Evolutionary conservation across 352 stramenopile genomes (phyloP).

Genomic region (Phytophthora idaei): DNA sequence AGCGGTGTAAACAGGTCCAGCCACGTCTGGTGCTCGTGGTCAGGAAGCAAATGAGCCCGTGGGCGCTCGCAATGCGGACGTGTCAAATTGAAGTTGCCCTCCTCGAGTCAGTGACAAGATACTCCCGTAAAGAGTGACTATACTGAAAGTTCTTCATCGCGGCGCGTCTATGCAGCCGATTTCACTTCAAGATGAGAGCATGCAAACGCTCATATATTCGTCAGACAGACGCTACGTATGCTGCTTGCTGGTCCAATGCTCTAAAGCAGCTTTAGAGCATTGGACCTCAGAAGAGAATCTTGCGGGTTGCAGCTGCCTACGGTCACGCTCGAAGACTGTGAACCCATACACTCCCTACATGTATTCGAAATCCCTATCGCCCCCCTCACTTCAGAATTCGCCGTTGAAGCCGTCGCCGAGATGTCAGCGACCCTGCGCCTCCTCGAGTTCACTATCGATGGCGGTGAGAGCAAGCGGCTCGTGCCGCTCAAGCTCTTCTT

Average conservation of each 20-base stretch:
- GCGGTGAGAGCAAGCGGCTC: slow-evolving; percentile 63
- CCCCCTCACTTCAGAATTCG: slow-evolving; percentile 9
- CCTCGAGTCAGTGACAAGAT: slow-evolving; percentile 1
- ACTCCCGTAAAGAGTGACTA: slow-evolving; percentile 3
- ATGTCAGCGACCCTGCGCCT: slow-evolving; percentile 39
- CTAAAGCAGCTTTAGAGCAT: too few species aligned
- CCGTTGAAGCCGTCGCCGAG: not conserved
- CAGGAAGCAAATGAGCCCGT: not conserved
- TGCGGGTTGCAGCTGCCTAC: not conserved
- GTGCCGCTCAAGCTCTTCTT: slow-evolving; percentile 79
- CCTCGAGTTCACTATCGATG: slow-evolving; percentile 61
- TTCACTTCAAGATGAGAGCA: slow-evolving; percentile 10
- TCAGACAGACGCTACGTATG: slow-evolving; percentile 2
- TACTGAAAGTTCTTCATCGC: not conserved
- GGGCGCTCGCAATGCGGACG: too few species aligned
- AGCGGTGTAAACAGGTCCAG: too few species aligned
- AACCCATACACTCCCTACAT: not conserved
- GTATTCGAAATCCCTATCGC: slow-evolving; percentile 4
- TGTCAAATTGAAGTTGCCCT: not conserved
- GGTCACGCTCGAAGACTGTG: not conserved
- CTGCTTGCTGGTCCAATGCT: too few species aligned
- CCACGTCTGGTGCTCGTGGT: not conserved
- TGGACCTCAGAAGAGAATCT: too few species aligned
- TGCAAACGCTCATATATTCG: slow-evolving; percentile 21
- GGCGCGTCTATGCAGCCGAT: not conserved